Percentiles rank a stretch among this genome's conserved stretches.
Conservation (phyloP, 177 flowering plant genomes). For the Vitis hybrid region DNA sequence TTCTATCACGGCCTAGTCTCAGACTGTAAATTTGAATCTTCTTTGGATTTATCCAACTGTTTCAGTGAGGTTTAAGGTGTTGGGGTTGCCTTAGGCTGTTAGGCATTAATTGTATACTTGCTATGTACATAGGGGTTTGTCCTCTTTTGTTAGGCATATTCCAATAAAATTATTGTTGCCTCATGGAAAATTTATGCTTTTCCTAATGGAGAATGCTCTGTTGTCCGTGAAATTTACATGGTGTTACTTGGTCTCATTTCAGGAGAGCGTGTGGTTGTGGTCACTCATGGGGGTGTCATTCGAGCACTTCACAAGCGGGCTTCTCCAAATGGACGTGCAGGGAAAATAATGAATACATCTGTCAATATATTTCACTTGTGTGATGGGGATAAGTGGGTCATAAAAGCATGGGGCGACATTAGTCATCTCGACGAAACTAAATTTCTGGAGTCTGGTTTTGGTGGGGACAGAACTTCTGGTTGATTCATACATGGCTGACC, state of each 20-base stretch:
- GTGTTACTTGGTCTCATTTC: conserved; percentile 9
- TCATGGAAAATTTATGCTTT: too few species aligned
- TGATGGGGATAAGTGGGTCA: conserved; percentile 52
- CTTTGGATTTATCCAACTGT: too few species aligned
- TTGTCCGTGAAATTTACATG: not conserved
- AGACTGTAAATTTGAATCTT: too few species aligned
- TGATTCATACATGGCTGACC: conserved; percentile 20
- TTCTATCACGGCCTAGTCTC: too few species aligned
- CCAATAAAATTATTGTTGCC: too few species aligned
- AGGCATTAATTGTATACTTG: too few species aligned
- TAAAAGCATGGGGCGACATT: conserved; percentile 73
- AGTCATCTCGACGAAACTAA: conserved; percentile 68
- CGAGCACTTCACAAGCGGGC: conserved; percentile 60
- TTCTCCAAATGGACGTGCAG: conserved; percentile 38
- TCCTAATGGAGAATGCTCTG: too few species aligned
- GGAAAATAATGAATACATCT: conserved; percentile 70
- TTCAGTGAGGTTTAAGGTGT: too few species aligned
- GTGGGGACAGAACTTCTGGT: conserved; percentile 76
- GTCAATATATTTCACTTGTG: conserved; percentile 62
- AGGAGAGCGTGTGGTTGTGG: conserved; percentile 86
- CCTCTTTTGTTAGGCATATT: too few species aligned
- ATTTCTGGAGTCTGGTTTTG: conserved; percentile 64
- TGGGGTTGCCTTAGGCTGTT: too few species aligned
- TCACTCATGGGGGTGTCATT: conserved; percentile 79
- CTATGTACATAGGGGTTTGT: too few species aligned